Conservation (phyloP, 805 yeast species). For the Ogataea chonburiensis region DNA sequence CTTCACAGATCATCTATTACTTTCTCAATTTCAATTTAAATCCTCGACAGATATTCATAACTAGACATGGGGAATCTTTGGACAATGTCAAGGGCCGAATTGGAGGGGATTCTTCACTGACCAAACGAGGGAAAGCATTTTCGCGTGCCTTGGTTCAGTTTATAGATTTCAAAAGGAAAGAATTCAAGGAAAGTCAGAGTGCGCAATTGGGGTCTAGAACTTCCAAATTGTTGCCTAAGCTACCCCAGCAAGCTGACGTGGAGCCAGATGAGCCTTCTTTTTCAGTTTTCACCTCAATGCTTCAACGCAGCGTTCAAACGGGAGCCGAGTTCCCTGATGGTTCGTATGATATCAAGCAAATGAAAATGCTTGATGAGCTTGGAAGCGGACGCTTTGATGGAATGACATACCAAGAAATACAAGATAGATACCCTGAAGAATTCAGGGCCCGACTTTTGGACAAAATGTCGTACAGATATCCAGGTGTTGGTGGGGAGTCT, state of each 20-base stretch:
- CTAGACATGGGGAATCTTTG: conserved; percentile 90
- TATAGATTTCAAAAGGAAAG: conserved; percentile 65
- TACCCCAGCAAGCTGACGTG: conserved; percentile 7
- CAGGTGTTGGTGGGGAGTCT: conserved; percentile 97
- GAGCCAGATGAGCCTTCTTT: conserved; percentile 69
- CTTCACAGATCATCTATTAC: conserved; percentile 91
- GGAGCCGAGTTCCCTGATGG: conserved; percentile 74
- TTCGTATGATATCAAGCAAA: conserved; percentile 73
- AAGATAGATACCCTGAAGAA: conserved; percentile 68
- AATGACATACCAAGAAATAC: conserved; percentile 86
- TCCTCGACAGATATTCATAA: conserved; percentile 90
- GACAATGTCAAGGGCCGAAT: conserved; percentile 84
- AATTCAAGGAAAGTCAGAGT: conserved; percentile 63
- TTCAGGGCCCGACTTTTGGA: conserved; percentile 71
- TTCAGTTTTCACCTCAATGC: conserved; percentile 92
- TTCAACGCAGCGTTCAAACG: conserved; percentile 74
- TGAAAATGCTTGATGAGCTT: conserved; percentile 90
- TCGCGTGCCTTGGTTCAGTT: conserved; percentile 72
- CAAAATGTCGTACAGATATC: conserved; percentile 85
- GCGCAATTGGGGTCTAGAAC: conserved; percentile 47
- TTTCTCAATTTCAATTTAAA: conserved; percentile 82
- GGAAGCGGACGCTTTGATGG: conserved; percentile 95
- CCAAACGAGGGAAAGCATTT: conserved; percentile 75
- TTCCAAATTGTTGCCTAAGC: conserved; percentile 20
- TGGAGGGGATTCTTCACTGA: conserved; percentile 87